Percentiles rank a stretch among this genome's conserved stretches.
Evolutionary conservation across 2,329 filamentous ascomycete species (phyloP).

Genomic region (Nannizzia gypsea): DNA sequence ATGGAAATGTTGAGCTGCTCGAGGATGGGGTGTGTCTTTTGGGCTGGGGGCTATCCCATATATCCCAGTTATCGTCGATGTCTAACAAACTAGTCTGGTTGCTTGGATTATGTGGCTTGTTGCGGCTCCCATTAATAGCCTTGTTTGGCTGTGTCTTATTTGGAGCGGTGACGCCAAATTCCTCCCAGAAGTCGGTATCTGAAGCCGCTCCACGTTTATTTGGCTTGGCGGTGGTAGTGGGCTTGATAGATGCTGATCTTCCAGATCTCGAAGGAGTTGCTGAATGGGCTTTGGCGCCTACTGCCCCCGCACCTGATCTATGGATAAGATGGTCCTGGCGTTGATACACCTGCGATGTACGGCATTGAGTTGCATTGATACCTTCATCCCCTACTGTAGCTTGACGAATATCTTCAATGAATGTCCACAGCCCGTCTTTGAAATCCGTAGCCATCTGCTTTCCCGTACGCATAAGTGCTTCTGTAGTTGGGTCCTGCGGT

Average conservation of each 20-base stretch:
- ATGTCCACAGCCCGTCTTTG: conserved; percentile 80
- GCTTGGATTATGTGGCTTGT: conserved; percentile 21
- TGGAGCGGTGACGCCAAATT: conserved; percentile 36
- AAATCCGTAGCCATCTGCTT: conserved; percentile 85
- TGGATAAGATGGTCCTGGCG: conserved; percentile 7
- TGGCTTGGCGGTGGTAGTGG: conserved; percentile 22
- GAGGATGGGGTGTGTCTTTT: conserved; percentile 33
- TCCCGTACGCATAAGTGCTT: conserved; percentile 43
- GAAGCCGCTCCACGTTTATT: conserved; percentile 33
- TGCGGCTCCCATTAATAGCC: conserved; percentile 28
- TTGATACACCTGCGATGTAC: conserved; percentile 24
- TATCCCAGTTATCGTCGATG: conserved; percentile 43
- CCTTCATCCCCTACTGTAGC: conserved; percentile 93
- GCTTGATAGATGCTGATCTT: conserved; percentile 21
- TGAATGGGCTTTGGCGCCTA: conserved; percentile 25
- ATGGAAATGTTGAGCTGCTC: conserved; percentile 41
- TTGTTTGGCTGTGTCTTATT: conserved; percentile 13
- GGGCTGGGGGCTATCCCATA: conserved; percentile 42
- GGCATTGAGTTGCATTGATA: conserved; percentile 45
- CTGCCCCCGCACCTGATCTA: conserved; percentile 23
- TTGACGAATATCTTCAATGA: conserved; percentile 88
- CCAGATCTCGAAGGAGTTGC: conserved; percentile 17
- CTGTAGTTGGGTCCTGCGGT: conserved; percentile 27
- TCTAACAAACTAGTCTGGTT: conserved; percentile 25
- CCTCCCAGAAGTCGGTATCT: conserved; percentile 39